Percentiles rank a stretch among this genome's conserved stretches.
phyloP scores from a whole-genome alignment of 768 basidiomycete species.

The Tephrocybe sp. region DNA sequence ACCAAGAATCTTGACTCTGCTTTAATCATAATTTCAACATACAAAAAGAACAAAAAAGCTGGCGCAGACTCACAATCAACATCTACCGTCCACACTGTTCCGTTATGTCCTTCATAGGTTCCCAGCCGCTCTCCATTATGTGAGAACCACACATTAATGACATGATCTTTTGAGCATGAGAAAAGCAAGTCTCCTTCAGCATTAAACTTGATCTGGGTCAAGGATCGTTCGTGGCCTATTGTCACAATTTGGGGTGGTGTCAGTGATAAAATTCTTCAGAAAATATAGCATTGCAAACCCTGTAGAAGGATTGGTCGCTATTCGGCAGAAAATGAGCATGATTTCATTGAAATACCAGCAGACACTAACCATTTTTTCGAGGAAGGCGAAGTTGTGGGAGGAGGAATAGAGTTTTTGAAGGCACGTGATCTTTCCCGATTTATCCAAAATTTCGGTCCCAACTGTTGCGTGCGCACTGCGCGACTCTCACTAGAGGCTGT shows the following conservation, averaged over 20 bases:
- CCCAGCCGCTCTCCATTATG: slow-evolving; percentile 97
- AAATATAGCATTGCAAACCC: slow-evolving; percentile 34
- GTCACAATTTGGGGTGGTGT: slow-evolving; percentile 13
- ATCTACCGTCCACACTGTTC: slow-evolving; percentile 95
- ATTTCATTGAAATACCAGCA: neutral
- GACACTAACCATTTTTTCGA: slow-evolving; percentile 32
- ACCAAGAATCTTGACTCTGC: slow-evolving; percentile 85
- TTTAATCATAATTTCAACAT: slow-evolving; percentile 14
- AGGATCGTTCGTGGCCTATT: slow-evolving; percentile 91
- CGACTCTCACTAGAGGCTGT: neutral
- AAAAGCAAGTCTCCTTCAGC: slow-evolving; percentile 94
- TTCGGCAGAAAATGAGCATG: neutral
- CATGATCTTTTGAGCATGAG: slow-evolving; percentile 91
- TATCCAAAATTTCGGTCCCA: neutral
- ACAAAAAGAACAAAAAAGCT: neutral
- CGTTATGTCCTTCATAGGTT: slow-evolving; percentile 95
- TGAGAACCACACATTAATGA: slow-evolving; percentile 96
- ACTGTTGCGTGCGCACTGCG: neutral
- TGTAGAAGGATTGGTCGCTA: slow-evolving; percentile 76
- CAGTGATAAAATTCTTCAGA: neutral
- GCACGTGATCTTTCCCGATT: slow-evolving; percentile 20
- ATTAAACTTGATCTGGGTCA: slow-evolving; percentile 98
- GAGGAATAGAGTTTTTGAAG: slow-evolving; percentile 13
- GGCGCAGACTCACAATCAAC: slow-evolving; percentile 74
- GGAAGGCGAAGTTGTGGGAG: neutral